Evolutionary conservation across 345 rosid genomes (phyloP), one percentile per base, ranked within the genome.

Genomic region (Ceriops tagal): DNA sequence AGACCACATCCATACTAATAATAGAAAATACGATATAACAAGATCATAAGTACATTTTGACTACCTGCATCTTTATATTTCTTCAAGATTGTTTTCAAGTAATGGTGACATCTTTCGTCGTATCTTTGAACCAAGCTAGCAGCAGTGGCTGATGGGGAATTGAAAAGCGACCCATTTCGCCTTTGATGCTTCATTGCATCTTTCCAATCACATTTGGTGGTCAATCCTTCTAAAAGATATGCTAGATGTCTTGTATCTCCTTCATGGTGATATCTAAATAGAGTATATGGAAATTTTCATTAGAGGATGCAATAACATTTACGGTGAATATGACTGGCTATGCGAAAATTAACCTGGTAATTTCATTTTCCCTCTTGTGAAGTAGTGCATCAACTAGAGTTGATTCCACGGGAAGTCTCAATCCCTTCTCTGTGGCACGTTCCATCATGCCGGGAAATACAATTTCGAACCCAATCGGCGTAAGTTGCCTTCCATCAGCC

Each of bases 61-160:
- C 24, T 56, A 70, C 73, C 66, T 32, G 63, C 39, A 19, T 43
- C 27, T 1, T 35, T 21, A 28, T 21, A 66, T 24, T 6, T 20
- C 27, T 73, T 15, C 0, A 66, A 26, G 28, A 67, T 18, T 0
- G 71, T 52, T 9, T 37, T 26, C 65, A 73, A 61, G 32, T 66
- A 73, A 15, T 9, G 18, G 30, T 56, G 28, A 46, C 60, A 73
- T 32, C 53, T 61, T 19, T 35, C 66, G 28, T 73, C 67, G 2
- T n/a, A 26, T 32, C 27, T 58, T n/a, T 67, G 71, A 21, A 60
- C 2, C 21, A 66, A 28, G 37, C 71, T 64, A n/a, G 71, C 57
- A 0, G 76, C 76, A 19, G 76, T 73, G 21, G 76, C 22, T 4
- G 76, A 67, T 11, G 71, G 67, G 18, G 71, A 71, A 64, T 61